Percentiles rank a stretch among this genome's conserved stretches.
These are phyloP conservation scores for Croton setiger DNA, from an alignment of 441 rosid species.

Conservation along the genomic window DNA sequence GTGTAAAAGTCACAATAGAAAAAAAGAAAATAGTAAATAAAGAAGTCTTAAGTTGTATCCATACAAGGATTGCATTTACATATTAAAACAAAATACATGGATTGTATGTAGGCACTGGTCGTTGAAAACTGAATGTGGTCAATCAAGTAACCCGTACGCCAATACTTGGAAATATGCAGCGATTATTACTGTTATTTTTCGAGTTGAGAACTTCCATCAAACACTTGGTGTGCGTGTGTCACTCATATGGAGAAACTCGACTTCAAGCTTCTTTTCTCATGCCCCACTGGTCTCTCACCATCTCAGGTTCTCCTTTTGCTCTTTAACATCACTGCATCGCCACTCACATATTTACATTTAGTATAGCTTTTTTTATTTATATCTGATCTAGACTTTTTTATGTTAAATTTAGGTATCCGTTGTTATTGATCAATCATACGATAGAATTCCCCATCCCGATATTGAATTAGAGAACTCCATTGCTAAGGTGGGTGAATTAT, in stretches of 20 bases:
- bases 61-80: too few relatives aligned
- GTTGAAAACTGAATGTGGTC: too few relatives aligned
- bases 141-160: background rate
- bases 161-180: background rate
- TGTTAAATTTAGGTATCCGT: constrained; percentile 20
- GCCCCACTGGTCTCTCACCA: constrained; percentile 28
- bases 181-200: background rate
- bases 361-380: background rate
- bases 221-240: constrained; percentile 12
- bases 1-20: too few relatives aligned
- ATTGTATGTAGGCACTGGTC: too few relatives aligned
- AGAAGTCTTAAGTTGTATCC: too few relatives aligned
- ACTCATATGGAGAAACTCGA: constrained; percentile 20
- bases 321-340: background rate
- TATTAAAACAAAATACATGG: too few relatives aligned
- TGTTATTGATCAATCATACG: constrained; percentile 24
- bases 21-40: too few relatives aligned
- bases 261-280: constrained; percentile 28
- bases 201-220: constrained; percentile 8
- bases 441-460: constrained; percentile 28
- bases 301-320: constrained; percentile 21
- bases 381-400: background rate
- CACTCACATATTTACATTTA: too few relatives aligned
- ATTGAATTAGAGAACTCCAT: constrained; percentile 27
- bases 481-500: constrained; percentile 21